Evolutionary conservation across 345 rosid species (phyloP).

Genomic region (Acer campestre): DNA sequence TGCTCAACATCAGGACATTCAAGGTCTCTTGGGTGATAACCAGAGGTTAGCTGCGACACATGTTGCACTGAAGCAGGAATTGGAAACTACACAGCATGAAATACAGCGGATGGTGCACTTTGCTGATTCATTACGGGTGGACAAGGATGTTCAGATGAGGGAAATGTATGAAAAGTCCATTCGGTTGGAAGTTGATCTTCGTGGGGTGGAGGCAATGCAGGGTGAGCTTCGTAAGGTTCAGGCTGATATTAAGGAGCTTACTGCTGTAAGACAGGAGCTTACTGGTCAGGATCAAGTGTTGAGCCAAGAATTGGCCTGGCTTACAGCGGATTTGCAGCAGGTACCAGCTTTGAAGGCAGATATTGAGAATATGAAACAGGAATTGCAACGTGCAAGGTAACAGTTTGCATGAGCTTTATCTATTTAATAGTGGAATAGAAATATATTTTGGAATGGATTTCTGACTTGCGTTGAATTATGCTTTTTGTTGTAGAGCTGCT

Average conservation of each 20-base stretch:
- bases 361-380: slow-evolving; percentile 81
- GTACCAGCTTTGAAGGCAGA: slow-evolving; percentile 71
- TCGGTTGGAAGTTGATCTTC: slow-evolving; percentile 67
- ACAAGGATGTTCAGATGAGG: slow-evolving; percentile 83
- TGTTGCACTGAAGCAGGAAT: slow-evolving; percentile 90
- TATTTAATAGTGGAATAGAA: not conserved
- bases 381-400: slow-evolving; percentile 90
- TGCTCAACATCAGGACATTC: slow-evolving; percentile 87
- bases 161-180: slow-evolving; percentile 82
- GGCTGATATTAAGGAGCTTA: slow-evolving; percentile 76
- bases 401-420: slow-evolving; percentile 1
- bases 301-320: slow-evolving; percentile 73
- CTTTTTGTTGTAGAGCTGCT: slow-evolving; percentile 60
- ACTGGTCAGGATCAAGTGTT: slow-evolving; percentile 65
- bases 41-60: slow-evolving; percentile 89
- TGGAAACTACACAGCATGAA: slow-evolving; percentile 84
- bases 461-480: not conserved
- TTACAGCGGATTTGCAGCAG: slow-evolving; percentile 71
- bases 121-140: slow-evolving; percentile 64
- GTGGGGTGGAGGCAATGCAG: slow-evolving; percentile 63
- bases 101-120: slow-evolving; percentile 65
- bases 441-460: not conserved
- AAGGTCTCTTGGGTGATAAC: slow-evolving; percentile 81
- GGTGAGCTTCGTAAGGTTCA: slow-evolving; percentile 64
- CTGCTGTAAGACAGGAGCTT: slow-evolving; percentile 66